These are phyloP conservation scores for Bacidia gigantensis DNA, from an alignment of 495 filamentous ascomycete genomes.

Conservation along the genomic window DNA sequence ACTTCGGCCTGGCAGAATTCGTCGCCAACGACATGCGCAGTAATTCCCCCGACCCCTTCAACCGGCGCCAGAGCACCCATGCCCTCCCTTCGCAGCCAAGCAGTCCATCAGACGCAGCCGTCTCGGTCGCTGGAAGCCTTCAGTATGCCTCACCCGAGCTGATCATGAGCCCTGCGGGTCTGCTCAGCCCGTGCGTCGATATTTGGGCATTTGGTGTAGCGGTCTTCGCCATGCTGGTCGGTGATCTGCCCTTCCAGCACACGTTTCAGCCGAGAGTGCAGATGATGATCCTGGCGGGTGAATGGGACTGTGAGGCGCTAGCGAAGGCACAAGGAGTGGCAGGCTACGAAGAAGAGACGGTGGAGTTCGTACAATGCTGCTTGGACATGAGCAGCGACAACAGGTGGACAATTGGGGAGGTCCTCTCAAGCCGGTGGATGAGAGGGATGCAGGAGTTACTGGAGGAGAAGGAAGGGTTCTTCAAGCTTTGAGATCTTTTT, in stretches of 20 bases:
- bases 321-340: constrained; percentile 19
- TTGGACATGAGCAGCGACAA: constrained; percentile 36
- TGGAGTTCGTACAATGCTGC: constrained; percentile 39
- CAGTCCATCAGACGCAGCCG: constrained; percentile 43
- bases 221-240: constrained; percentile 47
- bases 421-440: constrained; percentile 46
- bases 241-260: constrained; percentile 55
- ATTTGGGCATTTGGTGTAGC: constrained; percentile 65
- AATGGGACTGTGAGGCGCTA: constrained; percentile 34
- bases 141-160: constrained; percentile 54
- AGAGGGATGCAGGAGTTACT: constrained; percentile 25
- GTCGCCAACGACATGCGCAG: constrained; percentile 40
- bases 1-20: constrained; percentile 68
- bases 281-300: constrained; percentile 45
- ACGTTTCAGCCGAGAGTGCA: constrained; percentile 44
- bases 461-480: constrained; percentile 17
- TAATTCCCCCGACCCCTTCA: constrained; percentile 34
- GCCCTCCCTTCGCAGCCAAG: constrained; percentile 35
- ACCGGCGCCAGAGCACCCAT: constrained; percentile 21
- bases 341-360: constrained; percentile 26
- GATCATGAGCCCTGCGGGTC: constrained; percentile 32
- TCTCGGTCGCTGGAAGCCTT: constrained; percentile 45
- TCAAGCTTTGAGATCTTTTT: constrained; percentile 20
- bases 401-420: constrained; percentile 39
- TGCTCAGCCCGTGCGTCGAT: constrained; percentile 46